Conservation (phyloP, 2,329 filamentous ascomycete genomes). For the Pseudogymnoascus pannorum region DNA sequence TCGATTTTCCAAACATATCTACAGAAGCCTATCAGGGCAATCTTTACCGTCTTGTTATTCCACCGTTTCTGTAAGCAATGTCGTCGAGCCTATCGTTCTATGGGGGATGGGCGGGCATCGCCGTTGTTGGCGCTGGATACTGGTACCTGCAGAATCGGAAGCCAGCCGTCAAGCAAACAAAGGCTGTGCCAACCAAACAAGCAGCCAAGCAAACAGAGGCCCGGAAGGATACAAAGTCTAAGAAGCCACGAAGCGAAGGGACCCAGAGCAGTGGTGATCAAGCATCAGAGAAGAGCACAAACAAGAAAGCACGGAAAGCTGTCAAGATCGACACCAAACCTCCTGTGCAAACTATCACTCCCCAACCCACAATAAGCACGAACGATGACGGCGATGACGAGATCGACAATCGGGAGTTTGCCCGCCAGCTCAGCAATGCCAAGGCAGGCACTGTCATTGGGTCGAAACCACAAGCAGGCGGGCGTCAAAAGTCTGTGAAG, state of each 20-base stretch:
- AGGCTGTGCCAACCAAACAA: conserved; percentile 16
- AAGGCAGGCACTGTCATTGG: conserved; percentile 56
- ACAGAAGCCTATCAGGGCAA: conserved; percentile 6
- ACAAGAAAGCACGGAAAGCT: conserved; percentile 18
- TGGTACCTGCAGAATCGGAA: conserved; percentile 17
- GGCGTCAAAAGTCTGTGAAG: conserved; percentile 54
- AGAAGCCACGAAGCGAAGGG: conserved; percentile 22
- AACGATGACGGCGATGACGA: conserved; percentile 41
- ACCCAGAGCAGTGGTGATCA: conserved; percentile 20
- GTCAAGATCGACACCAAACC: conserved; percentile 7
- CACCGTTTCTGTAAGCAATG: neutral
- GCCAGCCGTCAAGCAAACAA: conserved; percentile 8
- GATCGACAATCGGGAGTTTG: conserved; percentile 67
- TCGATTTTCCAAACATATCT: neutral
- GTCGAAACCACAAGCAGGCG: conserved; percentile 45
- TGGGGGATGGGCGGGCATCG: conserved; percentile 32
- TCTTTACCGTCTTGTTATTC: neutral
- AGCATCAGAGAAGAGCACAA: conserved; percentile 15
- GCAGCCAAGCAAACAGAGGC: conserved; percentile 18
- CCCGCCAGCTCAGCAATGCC: conserved; percentile 61
- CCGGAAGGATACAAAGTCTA: conserved; percentile 23
- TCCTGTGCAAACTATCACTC: neutral
- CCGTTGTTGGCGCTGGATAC: conserved; percentile 26
- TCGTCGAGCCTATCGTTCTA: conserved; percentile 22
- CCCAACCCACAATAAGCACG: neutral